A percentile compares a stretch with the other conserved stretches of the same genome.
Conservation (phyloP, 139 green algal species). For the Spirogloea muscicola region DNA sequence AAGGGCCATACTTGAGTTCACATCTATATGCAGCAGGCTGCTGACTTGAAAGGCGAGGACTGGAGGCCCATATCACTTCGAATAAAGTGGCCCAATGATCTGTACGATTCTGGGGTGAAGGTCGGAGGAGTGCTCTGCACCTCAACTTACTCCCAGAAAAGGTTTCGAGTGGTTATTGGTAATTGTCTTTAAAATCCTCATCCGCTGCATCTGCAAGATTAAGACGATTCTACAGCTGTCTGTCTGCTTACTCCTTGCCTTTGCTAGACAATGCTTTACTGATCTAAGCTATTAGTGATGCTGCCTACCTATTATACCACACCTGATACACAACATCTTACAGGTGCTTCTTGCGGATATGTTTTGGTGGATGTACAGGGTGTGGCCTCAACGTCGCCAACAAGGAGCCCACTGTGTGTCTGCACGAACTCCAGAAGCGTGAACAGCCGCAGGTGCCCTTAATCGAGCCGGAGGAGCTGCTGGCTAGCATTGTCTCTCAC, state of each 20-base stretch:
- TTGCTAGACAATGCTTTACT: too few relatives aligned
- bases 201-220: neutral
- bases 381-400: slow-evolving; percentile 90
- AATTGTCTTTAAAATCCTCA: neutral
- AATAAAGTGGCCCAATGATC: slow-evolving; percentile 98
- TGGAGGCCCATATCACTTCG: too few relatives aligned
- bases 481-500: slow-evolving; percentile 52
- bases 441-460: neutral
- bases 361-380: slow-evolving; percentile 44
- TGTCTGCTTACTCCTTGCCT: neutral
- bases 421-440: slow-evolving; percentile 63
- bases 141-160: slow-evolving; percentile 60
- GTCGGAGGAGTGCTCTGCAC: slow-evolving; percentile 88
- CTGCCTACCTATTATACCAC: too few relatives aligned
- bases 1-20: too few relatives aligned
- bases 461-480: slow-evolving; percentile 26
- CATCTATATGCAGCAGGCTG: too few relatives aligned
- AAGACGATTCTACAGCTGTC: neutral
- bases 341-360: too few relatives aligned
- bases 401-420: slow-evolving; percentile 79
- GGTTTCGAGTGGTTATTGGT: slow-evolving; percentile 1
- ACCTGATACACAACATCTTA: too few relatives aligned
- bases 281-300: too few relatives aligned
- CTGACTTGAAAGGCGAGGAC: too few relatives aligned
- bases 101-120: slow-evolving; percentile 77